These are phyloP conservation scores for Podila clonocystis DNA, from an alignment of 192 early-diverging fungal species.

Conservation along the genomic window DNA sequence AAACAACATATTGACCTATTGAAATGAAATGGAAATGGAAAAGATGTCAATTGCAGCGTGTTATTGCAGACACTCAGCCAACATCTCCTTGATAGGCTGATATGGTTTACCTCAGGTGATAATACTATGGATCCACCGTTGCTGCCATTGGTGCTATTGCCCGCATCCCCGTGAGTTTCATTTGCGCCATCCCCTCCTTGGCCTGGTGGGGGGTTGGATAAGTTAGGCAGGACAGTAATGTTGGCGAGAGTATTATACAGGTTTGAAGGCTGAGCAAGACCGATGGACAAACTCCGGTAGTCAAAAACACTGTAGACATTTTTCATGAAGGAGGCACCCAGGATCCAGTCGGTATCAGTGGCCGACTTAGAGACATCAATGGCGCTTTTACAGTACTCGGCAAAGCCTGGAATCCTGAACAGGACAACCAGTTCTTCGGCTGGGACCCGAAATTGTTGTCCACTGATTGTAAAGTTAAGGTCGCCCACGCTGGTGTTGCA, in stretches of 20 bases:
- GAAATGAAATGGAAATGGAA: neutral
- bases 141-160: neutral
- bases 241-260: slow-evolving; percentile 41
- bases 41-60: neutral
- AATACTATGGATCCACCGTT: neutral
- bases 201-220: slow-evolving; percentile 22
- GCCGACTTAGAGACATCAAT: slow-evolving; percentile 23
- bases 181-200: slow-evolving; percentile 13
- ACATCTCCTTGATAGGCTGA: neutral
- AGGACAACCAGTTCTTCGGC: slow-evolving; percentile 41
- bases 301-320: slow-evolving; percentile 49
- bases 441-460: slow-evolving; percentile 38
- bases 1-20: no score
- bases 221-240: slow-evolving; percentile 28
- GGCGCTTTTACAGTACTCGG: slow-evolving; percentile 51
- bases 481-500: slow-evolving; percentile 47
- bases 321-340: slow-evolving; percentile 44
- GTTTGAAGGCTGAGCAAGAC: slow-evolving; percentile 45
- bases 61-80: neutral
- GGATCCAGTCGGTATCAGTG: slow-evolving; percentile 32
- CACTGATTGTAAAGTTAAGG: slow-evolving; percentile 41
- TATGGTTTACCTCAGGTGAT: neutral
- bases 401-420: slow-evolving; percentile 45
- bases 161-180: slow-evolving; percentile 4
- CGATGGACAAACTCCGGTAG: slow-evolving; percentile 22